Evolutionary conservation across 768 basidiomycete genomes (phyloP).

Genomic region (Lentinus brumalis): DNA sequence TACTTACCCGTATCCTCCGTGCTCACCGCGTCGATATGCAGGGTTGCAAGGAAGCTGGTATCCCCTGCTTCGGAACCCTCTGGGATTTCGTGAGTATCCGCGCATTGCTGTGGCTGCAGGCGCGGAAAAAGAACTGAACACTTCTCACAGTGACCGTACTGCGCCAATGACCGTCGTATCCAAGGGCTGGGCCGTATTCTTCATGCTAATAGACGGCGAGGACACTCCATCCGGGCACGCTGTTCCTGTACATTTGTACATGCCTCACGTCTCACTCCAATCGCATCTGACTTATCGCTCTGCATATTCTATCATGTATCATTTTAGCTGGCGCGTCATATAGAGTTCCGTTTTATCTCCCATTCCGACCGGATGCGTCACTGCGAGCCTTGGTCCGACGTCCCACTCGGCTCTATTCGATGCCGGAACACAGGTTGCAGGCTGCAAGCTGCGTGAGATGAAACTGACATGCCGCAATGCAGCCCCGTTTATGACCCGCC

Average conservation of each 20-base stretch:
- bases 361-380: background rate
- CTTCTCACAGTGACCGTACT: conserved; percentile 12
- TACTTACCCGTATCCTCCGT: background rate
- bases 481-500: background rate
- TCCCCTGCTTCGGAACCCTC: conserved; percentile 31
- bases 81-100: conserved; percentile 33
- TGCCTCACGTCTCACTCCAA: background rate
- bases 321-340: background rate
- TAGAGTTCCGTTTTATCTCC: conserved; percentile 1
- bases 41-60: conserved; percentile 26
- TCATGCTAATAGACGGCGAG: conserved; percentile 18
- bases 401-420: background rate
- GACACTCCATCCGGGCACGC: conserved; percentile 3
- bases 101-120: background rate
- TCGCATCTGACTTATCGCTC: conserved; percentile 13
- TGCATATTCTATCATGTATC: conserved; percentile 9
- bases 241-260: conserved; percentile 5
- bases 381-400: background rate
- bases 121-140: background rate
- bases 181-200: background rate
- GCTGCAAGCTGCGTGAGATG: background rate
- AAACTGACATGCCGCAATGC: background rate
- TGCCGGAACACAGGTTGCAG: background rate
- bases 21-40: conserved; percentile 7
- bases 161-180: background rate